phyloP scores from a whole-genome alignment of 2,329 filamentous ascomycete species.

The Ambrosiella beaveri region DNA sequence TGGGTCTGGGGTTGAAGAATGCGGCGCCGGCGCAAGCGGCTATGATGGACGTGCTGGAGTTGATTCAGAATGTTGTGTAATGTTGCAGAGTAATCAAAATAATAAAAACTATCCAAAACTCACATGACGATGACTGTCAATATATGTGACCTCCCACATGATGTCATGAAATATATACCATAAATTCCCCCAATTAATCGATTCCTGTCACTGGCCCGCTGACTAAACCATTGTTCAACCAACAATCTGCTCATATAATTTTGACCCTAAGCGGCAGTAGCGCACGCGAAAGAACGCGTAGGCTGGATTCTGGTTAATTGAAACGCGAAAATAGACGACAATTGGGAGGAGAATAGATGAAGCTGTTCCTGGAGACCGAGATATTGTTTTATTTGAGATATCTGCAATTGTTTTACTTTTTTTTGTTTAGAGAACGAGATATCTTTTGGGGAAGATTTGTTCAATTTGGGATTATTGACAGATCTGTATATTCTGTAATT shows the following conservation, averaged over 20 bases:
- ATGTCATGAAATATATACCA: too few relatives aligned
- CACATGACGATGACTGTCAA: too few relatives aligned
- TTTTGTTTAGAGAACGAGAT: neutral
- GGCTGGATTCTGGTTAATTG: slow-evolving; percentile 5
- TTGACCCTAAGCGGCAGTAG: neutral
- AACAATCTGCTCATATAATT: neutral
- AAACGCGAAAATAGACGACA: slow-evolving; percentile 2
- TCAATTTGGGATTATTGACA: too few relatives aligned
- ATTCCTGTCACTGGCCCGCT: too few relatives aligned
- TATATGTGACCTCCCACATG: too few relatives aligned
- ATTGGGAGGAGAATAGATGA: neutral
- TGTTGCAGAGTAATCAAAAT: too few relatives aligned
- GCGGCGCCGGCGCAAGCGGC: slow-evolving; percentile 33
- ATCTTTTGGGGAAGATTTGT: too few relatives aligned
- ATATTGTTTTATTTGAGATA: neutral
- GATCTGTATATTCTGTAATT: too few relatives aligned
- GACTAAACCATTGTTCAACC: too few relatives aligned
- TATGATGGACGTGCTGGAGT: slow-evolving; percentile 48
- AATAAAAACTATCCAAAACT: too few relatives aligned
- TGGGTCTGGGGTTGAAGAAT: slow-evolving; percentile 41
- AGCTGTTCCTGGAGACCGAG: neutral
- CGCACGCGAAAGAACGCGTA: slow-evolving; percentile 8
- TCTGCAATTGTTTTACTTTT: neutral
- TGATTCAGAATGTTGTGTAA: slow-evolving; percentile 40
- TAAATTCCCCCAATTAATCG: too few relatives aligned